Base-by-base conservation (phyloP, 1,139 yeast species). In the Taphrina deformans region DNA sequence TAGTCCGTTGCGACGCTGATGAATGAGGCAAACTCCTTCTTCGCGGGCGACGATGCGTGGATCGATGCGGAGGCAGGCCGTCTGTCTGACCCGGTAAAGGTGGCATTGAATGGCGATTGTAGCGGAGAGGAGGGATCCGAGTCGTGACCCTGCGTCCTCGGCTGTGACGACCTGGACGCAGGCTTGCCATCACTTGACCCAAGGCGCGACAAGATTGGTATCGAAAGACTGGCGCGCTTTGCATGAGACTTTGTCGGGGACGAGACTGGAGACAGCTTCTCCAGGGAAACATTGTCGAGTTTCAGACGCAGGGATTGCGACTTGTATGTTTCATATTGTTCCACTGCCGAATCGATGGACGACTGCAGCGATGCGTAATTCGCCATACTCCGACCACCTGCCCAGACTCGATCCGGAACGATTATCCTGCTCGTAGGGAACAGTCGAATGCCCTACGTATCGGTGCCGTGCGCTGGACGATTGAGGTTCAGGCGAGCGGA, bases 301-400 rank as follows among this genome's bases (percentile, higher is more conserved):
- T 53, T 38, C 21, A 53, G 48, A 9, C 48, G 45, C 23, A 53
- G 14, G 4, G 58, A 35, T 6, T 59, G 63, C 18, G 56, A 48
- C 16, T 59, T 59, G 56, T 59, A 59, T 23, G 50, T 14, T 31
- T 59, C 63, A 29, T 59, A 59, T 26, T 41, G 31, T 14, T 50
- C 56, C 1, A 59, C 56, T 14, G 63, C 63, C 9, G 50, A 26
- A 5, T 41, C 38, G 45, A 61, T 53, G 9, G 65, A 61, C 23
- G 35, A 27, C 53, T 46, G 44, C 35, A 61, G 35, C 21, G 59
- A 27, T 10, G 53, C 52, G 27, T 61, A 61, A 33, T 44, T 26
- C 16, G 38, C 59, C 65, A 61, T 61, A 1, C 56, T 48, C 29
- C n/a, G n/a, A n/a, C n/a, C n/a, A n/a, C n/a, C n/a, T n/a, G n/a